phyloP scores from a whole-genome alignment of 768 basidiomycete species.

The Russula olivacea region DNA sequence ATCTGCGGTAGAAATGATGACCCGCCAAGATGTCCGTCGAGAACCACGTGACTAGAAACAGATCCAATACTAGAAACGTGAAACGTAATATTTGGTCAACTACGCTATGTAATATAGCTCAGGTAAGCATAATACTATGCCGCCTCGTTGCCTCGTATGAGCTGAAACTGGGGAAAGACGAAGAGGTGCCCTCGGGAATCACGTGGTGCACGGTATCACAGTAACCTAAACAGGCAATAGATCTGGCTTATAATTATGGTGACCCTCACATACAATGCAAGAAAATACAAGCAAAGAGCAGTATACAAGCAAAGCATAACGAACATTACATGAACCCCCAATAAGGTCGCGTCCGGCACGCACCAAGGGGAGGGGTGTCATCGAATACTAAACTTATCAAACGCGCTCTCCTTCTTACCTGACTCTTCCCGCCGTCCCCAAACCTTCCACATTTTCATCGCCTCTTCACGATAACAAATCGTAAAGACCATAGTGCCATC shows the following conservation, averaged over 20 bases:
- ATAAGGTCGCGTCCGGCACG: not conserved
- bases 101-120: too few species aligned
- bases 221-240: not conserved
- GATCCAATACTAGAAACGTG: too few species aligned
- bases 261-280: not conserved
- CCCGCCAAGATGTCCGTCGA: too few species aligned
- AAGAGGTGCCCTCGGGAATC: not conserved
- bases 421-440: slow-evolving; percentile 36
- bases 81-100: too few species aligned
- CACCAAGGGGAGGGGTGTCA: not conserved
- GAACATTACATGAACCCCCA: not conserved
- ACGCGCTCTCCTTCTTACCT: slow-evolving; percentile 20
- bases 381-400: slow-evolving; percentile 24
- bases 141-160: too few species aligned
- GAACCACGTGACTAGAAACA: not conserved
- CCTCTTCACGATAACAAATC: slow-evolving; percentile 56
- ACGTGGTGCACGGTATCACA: not conserved
- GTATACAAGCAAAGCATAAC: slow-evolving; percentile 10
- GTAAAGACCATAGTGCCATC: slow-evolving; percentile 60
- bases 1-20: not conserved
- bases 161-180: too few species aligned
- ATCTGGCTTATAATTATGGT: not conserved
- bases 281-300: slow-evolving; percentile 8
- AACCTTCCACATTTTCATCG: slow-evolving; percentile 70
- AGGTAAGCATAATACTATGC: too few species aligned